Evolutionary conservation across 306 rosid genomes (phyloP), one percentile per base, ranked within the genome.

Genomic region (Vachellia collinsii): DNA sequence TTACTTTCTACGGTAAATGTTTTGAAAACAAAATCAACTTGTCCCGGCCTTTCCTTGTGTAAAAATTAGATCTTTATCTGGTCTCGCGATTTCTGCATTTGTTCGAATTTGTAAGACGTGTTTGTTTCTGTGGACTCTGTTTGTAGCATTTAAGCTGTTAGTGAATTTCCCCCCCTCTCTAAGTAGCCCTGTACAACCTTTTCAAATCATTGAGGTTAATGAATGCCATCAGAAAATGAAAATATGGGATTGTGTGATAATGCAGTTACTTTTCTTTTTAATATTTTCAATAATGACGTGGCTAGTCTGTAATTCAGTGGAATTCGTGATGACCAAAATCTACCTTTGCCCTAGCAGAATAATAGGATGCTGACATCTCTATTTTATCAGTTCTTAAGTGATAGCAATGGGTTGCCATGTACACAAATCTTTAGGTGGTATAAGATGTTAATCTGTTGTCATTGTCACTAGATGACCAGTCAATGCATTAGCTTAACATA

Each of bases 401-500:
- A 61, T 29, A 34, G 83, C 51, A 48, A 42, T 83, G 72, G 80
- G 74, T 42, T 67, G 58, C 81, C 22, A 41, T 72, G 80, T 77
- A 34, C 66, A 16, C 73, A 69, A 66, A 82, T 72, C 74, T 25
- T 38, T 85, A 83, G 84, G 77, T 72, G 80, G 54, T 79, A 48
- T 48, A 76, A 42, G 75, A 74, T 71, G 73, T 62, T 58, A 50
- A 76, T 44, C 61, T 79, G 59, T 63, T 74, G 34, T 36, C 70
- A 38, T 38, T 83, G 81, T 72, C 50, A 54, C 75, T 23, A 36
- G 20, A 7, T 75, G 70, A 74, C 63, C 11, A 80, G 78, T 74
- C 77, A 72, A 71, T 63, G 77, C 48, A 61, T 75, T 63, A 25
- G 38, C 79, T 53, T 75, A 78, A 50, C 81, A 67, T 78, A 78